Evolutionary conservation across 83 land plant species (phyloP).

Genomic region (Picea abies): DNA sequence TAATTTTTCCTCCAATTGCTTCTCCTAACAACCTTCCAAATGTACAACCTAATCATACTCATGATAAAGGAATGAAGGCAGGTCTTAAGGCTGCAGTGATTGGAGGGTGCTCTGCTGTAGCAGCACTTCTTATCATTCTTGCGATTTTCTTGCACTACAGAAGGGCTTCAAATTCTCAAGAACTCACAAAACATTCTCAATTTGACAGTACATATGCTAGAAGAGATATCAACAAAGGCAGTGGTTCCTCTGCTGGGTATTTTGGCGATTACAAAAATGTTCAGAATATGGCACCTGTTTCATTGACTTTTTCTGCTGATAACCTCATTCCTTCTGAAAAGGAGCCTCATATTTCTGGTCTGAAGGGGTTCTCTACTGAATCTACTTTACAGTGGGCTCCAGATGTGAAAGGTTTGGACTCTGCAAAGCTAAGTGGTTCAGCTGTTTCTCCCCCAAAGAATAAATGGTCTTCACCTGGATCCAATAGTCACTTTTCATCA

Average conservation of each 20-base stretch:
- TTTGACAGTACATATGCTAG: slow-evolving; percentile 25
- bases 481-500: slow-evolving; percentile 55
- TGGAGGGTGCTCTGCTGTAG: slow-evolving; percentile 60
- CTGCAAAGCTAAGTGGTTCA: slow-evolving; percentile 14
- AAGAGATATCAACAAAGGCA: slow-evolving; percentile 22
- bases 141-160: slow-evolving; percentile 59
- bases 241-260: slow-evolving; percentile 20
- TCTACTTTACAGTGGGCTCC: slow-evolving; percentile 15
- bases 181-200: slow-evolving; percentile 19
- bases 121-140: slow-evolving; percentile 52
- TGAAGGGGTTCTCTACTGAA: slow-evolving; percentile 7
- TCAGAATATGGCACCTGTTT: slow-evolving; percentile 15
- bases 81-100: slow-evolving; percentile 58
- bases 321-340: slow-evolving; percentile 49
- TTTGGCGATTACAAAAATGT: background rate
- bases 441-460: slow-evolving; percentile 15
- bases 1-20: slow-evolving; percentile 41
- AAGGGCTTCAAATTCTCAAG: slow-evolving; percentile 36
- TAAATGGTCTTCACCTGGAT: slow-evolving; percentile 53
- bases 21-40: slow-evolving; percentile 33
- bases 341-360: slow-evolving; percentile 39
- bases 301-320: slow-evolving; percentile 58
- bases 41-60: slow-evolving; percentile 14
- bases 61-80: slow-evolving; percentile 35
- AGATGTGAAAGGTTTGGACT: slow-evolving; percentile 11